These are phyloP conservation scores for Excoecaria agallocha DNA, from an alignment of 345 rosid genomes.

Conservation along the genomic window DNA sequence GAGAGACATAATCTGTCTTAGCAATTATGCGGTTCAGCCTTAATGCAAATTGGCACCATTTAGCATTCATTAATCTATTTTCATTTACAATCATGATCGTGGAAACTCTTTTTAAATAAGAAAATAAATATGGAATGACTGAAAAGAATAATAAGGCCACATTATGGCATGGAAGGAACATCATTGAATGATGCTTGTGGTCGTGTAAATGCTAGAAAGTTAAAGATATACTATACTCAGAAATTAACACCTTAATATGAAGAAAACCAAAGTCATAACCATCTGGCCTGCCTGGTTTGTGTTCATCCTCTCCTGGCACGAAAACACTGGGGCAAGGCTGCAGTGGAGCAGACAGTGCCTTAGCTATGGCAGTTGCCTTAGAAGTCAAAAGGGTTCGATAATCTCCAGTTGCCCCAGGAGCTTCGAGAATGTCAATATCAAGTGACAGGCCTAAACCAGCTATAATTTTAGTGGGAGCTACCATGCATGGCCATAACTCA, in stretches of 20 bases:
- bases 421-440: slow-evolving; percentile 85
- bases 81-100: neutral
- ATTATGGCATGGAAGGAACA: neutral
- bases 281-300: slow-evolving; percentile 62
- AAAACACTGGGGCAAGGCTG: slow-evolving; percentile 60
- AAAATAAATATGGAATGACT: neutral
- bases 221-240: neutral
- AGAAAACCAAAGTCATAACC: slow-evolving; percentile 97
- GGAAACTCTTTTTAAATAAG: neutral
- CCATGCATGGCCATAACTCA: slow-evolving; percentile 93
- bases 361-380: slow-evolving; percentile 72
- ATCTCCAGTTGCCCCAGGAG: slow-evolving; percentile 95
- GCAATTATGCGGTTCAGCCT: neutral
- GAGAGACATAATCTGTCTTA: neutral
- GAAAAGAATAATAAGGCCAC: neutral
- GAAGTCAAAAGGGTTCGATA: slow-evolving; percentile 85
- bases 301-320: slow-evolving; percentile 84
- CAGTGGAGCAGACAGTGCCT: slow-evolving; percentile 74
- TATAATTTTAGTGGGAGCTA: slow-evolving; percentile 95
- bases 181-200: neutral
- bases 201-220: slow-evolving; percentile 1
- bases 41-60: neutral
- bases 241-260: slow-evolving; percentile 69
- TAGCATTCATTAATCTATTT: neutral
- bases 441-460: slow-evolving; percentile 94